phyloP scores from a whole-genome alignment of 2,329 filamentous ascomycete species.

The Huntiella omanensis region DNA sequence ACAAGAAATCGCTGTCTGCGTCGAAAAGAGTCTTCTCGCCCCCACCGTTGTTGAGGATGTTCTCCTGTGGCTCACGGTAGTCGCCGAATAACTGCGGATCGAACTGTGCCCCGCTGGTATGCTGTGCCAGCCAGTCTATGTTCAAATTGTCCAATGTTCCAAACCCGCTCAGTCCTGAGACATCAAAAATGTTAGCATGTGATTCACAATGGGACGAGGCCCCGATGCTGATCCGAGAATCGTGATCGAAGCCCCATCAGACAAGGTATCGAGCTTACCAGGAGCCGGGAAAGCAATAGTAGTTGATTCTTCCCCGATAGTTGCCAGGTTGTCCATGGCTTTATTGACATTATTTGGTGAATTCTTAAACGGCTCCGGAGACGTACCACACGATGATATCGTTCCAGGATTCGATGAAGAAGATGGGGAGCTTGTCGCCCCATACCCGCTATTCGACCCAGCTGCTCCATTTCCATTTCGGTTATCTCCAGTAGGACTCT shows the following conservation, averaged over 20 bases:
- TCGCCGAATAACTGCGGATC: slow-evolving; percentile 83
- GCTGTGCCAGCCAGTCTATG: slow-evolving; percentile 58
- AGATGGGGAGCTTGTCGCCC: slow-evolving; percentile 44
- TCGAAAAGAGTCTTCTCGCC: slow-evolving; percentile 32
- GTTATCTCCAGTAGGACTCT: not conserved
- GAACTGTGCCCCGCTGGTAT: slow-evolving; percentile 62
- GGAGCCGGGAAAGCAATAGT: slow-evolving; percentile 16
- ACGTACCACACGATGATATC: slow-evolving; percentile 55
- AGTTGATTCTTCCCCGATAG: slow-evolving; percentile 42
- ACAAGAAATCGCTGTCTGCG: slow-evolving; percentile 59
- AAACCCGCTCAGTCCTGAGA: slow-evolving; percentile 9
- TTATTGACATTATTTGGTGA: slow-evolving; percentile 46
- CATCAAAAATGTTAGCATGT: slow-evolving; percentile 10
- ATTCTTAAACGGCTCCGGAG: slow-evolving; percentile 55
- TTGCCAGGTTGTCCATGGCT: slow-evolving; percentile 40
- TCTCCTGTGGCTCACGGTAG: slow-evolving; percentile 80
- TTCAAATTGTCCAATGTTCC: slow-evolving; percentile 20
- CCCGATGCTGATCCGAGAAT: slow-evolving; percentile 6
- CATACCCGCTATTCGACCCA: slow-evolving; percentile 17
- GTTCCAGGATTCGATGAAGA: slow-evolving; percentile 39
- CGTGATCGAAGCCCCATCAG: not conserved
- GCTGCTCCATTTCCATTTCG: not conserved
- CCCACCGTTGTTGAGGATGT: slow-evolving; percentile 38
- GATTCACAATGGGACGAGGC: slow-evolving; percentile 6
- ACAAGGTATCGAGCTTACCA: slow-evolving; percentile 5